Evolutionary conservation across 805 yeast genomes (phyloP).

Genomic region (Candida schatavii): DNA sequence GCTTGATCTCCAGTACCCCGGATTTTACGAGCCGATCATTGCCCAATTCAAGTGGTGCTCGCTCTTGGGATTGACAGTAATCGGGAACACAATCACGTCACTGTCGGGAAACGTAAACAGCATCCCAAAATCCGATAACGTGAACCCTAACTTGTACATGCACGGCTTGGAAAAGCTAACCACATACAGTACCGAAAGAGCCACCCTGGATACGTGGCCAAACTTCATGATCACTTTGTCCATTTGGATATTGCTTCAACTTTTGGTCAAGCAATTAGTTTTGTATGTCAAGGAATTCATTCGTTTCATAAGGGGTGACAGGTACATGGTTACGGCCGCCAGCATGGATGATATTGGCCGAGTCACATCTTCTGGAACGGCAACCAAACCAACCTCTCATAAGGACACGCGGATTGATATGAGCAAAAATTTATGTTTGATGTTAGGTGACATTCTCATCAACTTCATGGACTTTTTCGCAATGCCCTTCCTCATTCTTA

Average conservation of each 20-base stretch:
- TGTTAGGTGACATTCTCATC: constrained; percentile 32
- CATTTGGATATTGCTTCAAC: constrained; percentile 22
- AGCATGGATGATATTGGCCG: too few species aligned
- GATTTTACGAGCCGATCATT: constrained; percentile 56
- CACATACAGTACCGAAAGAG: constrained; percentile 22
- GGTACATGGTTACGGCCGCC: constrained; percentile 1
- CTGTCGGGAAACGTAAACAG: constrained; percentile 7
- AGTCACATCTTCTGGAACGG: too few species aligned
- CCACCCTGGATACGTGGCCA: constrained; percentile 36
- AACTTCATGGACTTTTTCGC: constrained; percentile 35
- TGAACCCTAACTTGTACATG: constrained; percentile 39
- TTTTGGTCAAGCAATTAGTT: constrained; percentile 19
- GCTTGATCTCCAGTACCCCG: constrained; percentile 56
- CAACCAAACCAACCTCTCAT: too few species aligned
- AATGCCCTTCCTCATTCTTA: constrained; percentile 42
- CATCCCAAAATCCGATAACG: constrained; percentile 23
- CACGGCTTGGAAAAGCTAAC: constrained; percentile 42
- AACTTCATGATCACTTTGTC: constrained; percentile 38
- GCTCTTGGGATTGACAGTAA: constrained; percentile 36
- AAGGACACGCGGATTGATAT: background rate
- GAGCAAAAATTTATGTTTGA: constrained; percentile 19
- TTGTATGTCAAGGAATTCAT: constrained; percentile 17
- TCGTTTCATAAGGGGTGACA: constrained; percentile 1
- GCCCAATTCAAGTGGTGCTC: constrained; percentile 55
- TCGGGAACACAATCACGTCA: constrained; percentile 6